phyloP scores from a whole-genome alignment of 345 rosid genomes.

The Balakata baccata region DNA sequence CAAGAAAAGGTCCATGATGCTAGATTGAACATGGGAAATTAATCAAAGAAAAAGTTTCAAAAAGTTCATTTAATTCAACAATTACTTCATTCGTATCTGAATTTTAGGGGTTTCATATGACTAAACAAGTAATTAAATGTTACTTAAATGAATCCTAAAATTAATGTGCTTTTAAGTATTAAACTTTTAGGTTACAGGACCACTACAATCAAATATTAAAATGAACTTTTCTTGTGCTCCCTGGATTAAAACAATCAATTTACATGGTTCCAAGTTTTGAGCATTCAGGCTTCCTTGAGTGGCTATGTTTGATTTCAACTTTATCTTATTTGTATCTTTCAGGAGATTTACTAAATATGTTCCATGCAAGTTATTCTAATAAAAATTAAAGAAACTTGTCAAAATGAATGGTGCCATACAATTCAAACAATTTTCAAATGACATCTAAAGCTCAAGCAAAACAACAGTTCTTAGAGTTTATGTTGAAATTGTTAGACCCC shows the following conservation, averaged over 20 bases:
- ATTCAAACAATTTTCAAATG: not conserved
- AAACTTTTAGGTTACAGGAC: not conserved
- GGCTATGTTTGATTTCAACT: not conserved
- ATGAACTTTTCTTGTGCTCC: not conserved
- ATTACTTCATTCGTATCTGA: not conserved
- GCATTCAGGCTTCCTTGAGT: not conserved
- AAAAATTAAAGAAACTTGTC: not conserved
- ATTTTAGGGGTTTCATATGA: not conserved
- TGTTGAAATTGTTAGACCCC: too few species aligned
- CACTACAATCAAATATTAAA: not conserved
- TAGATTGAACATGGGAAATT: not conserved
- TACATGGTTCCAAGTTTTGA: not conserved
- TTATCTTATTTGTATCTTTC: not conserved
- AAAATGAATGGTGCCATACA: not conserved
- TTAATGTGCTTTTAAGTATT: not conserved
- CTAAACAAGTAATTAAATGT: not conserved
- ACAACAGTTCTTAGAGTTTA: too few species aligned
- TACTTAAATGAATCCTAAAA: not conserved
- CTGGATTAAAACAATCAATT: not conserved
- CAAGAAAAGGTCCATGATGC: not conserved
- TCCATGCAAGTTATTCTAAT: not conserved
- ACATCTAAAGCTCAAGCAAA: not conserved
- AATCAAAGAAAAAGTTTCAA: slow-evolving; percentile 8
- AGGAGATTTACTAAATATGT: not conserved
- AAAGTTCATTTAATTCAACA: slow-evolving; percentile 4